Evolutionary conservation across 83 land plant species (phyloP).

Genomic region (Larix sibirica): DNA sequence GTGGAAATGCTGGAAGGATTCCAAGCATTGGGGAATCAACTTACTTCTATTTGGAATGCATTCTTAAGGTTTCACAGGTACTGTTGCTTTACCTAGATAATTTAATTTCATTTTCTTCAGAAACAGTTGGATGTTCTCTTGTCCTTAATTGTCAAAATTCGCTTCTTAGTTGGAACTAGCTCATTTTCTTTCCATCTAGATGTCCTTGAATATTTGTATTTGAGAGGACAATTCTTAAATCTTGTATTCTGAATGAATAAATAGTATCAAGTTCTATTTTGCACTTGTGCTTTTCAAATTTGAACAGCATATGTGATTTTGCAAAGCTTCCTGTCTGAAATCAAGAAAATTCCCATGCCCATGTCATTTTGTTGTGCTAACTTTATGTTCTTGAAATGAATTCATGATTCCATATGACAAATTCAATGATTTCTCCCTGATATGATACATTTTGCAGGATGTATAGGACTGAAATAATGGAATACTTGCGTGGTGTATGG

Average conservation of each 20-base stretch:
- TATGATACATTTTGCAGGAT: slow-evolving; percentile 38
- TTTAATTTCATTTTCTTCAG: background rate
- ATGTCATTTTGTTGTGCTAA: background rate
- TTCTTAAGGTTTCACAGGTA: slow-evolving; percentile 84
- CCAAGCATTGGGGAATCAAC: slow-evolving; percentile 52
- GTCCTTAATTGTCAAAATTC: background rate
- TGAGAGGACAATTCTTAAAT: background rate
- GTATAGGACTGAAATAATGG: slow-evolving; percentile 49
- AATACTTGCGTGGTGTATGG: slow-evolving; percentile 61
- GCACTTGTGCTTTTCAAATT: background rate
- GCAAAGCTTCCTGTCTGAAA: background rate
- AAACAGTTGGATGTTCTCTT: background rate
- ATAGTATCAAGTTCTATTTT: background rate
- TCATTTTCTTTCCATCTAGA: too few species aligned
- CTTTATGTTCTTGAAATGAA: background rate
- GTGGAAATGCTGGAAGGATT: slow-evolving; percentile 35
- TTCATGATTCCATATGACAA: background rate
- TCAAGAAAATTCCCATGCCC: background rate
- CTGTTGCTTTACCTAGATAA: background rate
- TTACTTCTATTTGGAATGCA: slow-evolving; percentile 59
- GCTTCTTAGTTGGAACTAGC: background rate
- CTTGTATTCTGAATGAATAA: background rate
- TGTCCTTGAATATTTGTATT: background rate
- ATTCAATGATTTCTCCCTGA: background rate
- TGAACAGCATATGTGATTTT: background rate